Base-by-base conservation (phyloP, 2,329 filamentous ascomycete genomes). In the Phaeophleospora eucalypticola region DNA sequence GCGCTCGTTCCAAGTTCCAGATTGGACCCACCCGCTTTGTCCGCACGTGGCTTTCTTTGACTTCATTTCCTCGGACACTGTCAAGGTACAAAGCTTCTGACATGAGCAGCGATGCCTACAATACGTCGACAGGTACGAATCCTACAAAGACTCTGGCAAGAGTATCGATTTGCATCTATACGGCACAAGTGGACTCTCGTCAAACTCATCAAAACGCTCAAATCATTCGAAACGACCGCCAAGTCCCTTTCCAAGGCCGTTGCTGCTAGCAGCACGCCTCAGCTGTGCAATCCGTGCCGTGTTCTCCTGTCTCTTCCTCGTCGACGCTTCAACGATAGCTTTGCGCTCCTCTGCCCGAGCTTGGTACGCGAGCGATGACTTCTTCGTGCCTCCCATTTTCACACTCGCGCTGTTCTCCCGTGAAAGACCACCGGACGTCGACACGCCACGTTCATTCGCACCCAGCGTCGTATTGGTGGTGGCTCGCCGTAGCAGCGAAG, bases 401-500 rank as follows among this genome's bases (percentile, higher is more conserved):
- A 75, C 64, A 2, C 57, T 58, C 1, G 69, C 65, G 4, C 65
- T 57, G 37, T 65, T 58, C 52, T 63, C 51, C 20, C 54, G 41
- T 40, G 58, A 52, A 43, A 60, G 39, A 20, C 56, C 43, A 43
- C 40, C 51, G 17, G 51, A 49, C 2, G 56, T 56, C 54, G 60
- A 77, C 10, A 77, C 68, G 17, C 68, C 60, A 53, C 65, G 46
- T 55, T 64, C 60, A 38, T 61, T 65, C 15, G 54, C 49, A n/a
- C 35, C 52, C 4, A 59, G 58, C 21, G 58, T 57, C 3, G 29
- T 56, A 46, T 66, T 71, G 21, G 83, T 84, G 0, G 87, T 91
- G 3, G 86, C 86, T 21, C 86, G 79, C 19, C 87, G 80, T 15
- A 93, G 76, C 16, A 93, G 74, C 0, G 79, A 76, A 0, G 87